phyloP scores from a whole-genome alignment of 1,284 basidiomycete species.

The Phenoliferia sp. region DNA sequence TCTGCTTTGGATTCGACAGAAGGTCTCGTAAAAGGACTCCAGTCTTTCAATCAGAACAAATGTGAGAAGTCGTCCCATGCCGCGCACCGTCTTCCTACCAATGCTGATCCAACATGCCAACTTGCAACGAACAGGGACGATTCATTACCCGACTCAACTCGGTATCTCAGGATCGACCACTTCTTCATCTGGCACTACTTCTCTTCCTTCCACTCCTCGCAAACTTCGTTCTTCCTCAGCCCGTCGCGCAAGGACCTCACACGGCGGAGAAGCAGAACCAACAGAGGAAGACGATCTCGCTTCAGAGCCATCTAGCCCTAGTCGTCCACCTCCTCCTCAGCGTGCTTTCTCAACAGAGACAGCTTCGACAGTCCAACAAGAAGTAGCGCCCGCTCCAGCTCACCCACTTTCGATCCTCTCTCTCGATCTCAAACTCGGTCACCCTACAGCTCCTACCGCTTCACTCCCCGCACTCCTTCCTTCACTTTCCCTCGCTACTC shows the following conservation, averaged over 20 bases:
- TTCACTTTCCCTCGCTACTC: constrained; percentile 87
- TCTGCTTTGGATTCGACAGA: constrained; percentile 29
- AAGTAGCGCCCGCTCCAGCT: constrained; percentile 8
- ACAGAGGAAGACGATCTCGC: neutral
- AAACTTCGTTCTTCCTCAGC: neutral
- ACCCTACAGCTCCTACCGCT: constrained; percentile 53
- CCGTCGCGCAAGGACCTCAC: constrained; percentile 9
- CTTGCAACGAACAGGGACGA: constrained; percentile 24
- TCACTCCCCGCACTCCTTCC: constrained; percentile 73
- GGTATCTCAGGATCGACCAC: constrained; percentile 18
- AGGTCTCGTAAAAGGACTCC: constrained; percentile 26
- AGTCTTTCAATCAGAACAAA: constrained; percentile 32
- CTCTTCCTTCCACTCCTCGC: constrained; percentile 10
- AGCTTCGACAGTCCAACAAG: constrained; percentile 6
- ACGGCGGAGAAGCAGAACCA: neutral
- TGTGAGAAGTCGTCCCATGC: constrained; percentile 17
- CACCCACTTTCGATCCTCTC: constrained; percentile 58
- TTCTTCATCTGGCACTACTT: neutral
- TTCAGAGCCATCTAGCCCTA: neutral
- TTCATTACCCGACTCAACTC: constrained; percentile 36
- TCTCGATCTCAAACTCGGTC: constrained; percentile 85
- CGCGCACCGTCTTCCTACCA: too few species aligned
- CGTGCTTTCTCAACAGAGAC: constrained; percentile 18
- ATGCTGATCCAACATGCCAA: neutral
- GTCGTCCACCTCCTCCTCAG: constrained; percentile 8